These are phyloP conservation scores for Penicillium sp. DNA, from an alignment of 2,329 filamentous ascomycete genomes.

Conservation along the genomic window DNA sequence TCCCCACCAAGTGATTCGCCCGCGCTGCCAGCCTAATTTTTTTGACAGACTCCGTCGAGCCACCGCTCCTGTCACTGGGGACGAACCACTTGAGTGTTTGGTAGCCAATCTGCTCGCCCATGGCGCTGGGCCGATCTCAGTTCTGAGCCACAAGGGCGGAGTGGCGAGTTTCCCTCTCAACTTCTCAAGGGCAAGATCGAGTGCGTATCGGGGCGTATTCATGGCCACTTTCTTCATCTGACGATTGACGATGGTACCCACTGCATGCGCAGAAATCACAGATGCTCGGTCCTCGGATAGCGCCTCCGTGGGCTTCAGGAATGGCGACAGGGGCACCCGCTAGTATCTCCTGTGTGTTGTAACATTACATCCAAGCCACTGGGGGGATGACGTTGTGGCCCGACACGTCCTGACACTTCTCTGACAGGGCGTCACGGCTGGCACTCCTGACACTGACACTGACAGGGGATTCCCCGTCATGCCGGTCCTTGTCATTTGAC, in stretches of 20 bases:
- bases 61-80: conserved; percentile 2
- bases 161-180: not conserved
- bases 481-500: not conserved
- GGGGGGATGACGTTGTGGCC: conserved; percentile 5
- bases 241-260: not conserved
- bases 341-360: not conserved
- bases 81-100: conserved; percentile 3
- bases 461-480: conserved; percentile 5
- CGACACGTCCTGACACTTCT: conserved; percentile 8
- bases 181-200: not conserved
- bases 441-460: conserved; percentile 4
- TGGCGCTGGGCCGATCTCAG: not conserved
- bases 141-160: not conserved
- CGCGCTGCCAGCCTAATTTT: conserved; percentile 5
- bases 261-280: conserved; percentile 3
- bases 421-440: conserved; percentile 3
- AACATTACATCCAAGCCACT: not conserved
- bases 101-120: conserved; percentile 7
- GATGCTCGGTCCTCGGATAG: conserved; percentile 6
- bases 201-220: not conserved
- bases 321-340: not conserved
- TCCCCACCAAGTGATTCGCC: conserved; percentile 7
- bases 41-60: conserved; percentile 8
- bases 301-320: not conserved
- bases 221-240: not conserved